Evolutionary conservation across 2,329 filamentous ascomycete species (phyloP).

Genomic region (Nakataea oryzae): DNA sequence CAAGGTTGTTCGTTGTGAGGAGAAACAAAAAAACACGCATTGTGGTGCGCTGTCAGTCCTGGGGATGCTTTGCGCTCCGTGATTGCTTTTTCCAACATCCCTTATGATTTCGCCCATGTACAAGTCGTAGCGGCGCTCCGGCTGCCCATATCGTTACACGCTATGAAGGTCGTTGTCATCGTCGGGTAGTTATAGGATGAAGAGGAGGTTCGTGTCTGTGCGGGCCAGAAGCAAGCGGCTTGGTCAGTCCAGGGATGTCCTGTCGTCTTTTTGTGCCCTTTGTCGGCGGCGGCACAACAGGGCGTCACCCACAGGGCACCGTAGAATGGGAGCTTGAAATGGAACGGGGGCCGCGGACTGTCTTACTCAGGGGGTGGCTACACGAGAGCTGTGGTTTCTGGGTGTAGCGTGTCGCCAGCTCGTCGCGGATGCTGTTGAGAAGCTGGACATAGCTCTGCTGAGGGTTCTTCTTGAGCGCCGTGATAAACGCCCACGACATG

Average conservation of each 20-base stretch:
- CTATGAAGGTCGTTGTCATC: neutral
- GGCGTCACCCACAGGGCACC: neutral
- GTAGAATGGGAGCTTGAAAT: neutral
- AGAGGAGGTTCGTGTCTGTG: conserved; percentile 56
- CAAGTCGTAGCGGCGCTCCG: neutral
- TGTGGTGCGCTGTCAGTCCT: neutral
- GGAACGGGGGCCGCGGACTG: neutral
- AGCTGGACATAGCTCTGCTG: conserved; percentile 97
- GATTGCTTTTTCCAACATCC: neutral
- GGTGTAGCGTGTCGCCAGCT: conserved; percentile 75
- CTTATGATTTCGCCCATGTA: neutral
- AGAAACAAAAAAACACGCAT: conserved; percentile 1
- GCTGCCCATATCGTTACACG: neutral
- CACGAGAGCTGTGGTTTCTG: conserved; percentile 97
- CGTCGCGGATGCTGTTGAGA: conserved; percentile 91
- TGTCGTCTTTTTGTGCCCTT: neutral
- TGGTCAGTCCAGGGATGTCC: neutral
- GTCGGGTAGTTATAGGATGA: conserved; percentile 41
- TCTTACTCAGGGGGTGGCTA: conserved; percentile 87
- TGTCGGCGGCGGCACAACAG: neutral
- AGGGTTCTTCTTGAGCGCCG: conserved; percentile 85
- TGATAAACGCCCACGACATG: conserved; percentile 98
- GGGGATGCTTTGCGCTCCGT: neutral
- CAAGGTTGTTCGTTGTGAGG: neutral
- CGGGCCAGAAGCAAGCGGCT: neutral